Conservation (phyloP, 345 rosid species). For the Melastoma malabathricum region DNA sequence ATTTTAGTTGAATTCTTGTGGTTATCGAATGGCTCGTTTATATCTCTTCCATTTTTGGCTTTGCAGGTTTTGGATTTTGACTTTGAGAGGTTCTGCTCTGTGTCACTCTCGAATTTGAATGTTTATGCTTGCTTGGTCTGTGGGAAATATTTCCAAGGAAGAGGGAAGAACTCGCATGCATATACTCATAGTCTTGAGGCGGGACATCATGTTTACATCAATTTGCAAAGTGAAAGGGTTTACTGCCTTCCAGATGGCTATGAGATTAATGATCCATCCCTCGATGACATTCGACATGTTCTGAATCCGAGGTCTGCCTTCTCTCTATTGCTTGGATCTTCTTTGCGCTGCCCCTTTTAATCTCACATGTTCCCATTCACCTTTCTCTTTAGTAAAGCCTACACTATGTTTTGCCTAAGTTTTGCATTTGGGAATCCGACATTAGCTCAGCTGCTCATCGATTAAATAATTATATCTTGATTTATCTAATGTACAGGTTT, state of each 20-base stretch:
- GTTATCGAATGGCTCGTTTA: no score
- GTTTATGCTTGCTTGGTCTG: conserved; percentile 96
- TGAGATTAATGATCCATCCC: conserved; percentile 83
- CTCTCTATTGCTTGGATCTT: not conserved
- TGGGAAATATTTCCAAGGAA: conserved; percentile 94
- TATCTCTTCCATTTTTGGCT: not conserved
- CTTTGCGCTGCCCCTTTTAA: not conserved
- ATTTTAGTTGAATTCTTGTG: no score
- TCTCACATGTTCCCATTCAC: not conserved
- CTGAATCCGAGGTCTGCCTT: conserved; percentile 65
- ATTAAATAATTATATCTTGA: not conserved
- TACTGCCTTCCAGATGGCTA: conserved; percentile 98
- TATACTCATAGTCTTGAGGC: conserved; percentile 98
- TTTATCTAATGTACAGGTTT: conserved; percentile 39
- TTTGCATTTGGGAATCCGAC: no score
- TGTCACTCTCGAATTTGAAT: conserved; percentile 69
- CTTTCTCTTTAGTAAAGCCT: no score
- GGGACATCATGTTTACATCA: conserved; percentile 90
- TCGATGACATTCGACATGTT: conserved; percentile 93
- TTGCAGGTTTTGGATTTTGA: conserved; percentile 90
- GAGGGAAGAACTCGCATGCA: conserved; percentile 90
- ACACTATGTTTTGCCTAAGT: no score
- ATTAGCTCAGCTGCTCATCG: no score
- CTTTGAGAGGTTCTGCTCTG: conserved; percentile 94
- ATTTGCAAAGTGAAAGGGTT: conserved; percentile 80